Percentiles rank a stretch among this genome's conserved stretches.
These are phyloP conservation scores for Physcia stellaris DNA, from an alignment of 495 filamentous ascomycete genomes.

Conservation along the genomic window DNA sequence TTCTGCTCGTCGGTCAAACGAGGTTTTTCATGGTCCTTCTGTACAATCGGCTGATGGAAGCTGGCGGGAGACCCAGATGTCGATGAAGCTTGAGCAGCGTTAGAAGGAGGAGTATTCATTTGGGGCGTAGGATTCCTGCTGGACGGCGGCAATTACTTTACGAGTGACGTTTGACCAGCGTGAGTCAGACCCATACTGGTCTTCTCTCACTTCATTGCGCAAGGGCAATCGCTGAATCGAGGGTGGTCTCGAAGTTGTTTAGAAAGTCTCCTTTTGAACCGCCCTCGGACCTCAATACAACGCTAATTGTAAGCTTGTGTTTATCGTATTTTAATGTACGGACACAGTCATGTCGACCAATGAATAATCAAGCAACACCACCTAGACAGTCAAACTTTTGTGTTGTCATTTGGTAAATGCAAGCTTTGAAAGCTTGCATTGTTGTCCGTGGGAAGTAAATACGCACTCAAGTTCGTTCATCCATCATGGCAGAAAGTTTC, in stretches of 20 bases:
- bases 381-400: background rate
- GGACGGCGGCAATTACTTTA: background rate
- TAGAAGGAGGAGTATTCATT: background rate
- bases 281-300: too few relatives aligned
- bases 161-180: too few relatives aligned
- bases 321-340: too few relatives aligned
- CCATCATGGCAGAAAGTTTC: conserved; percentile 33
- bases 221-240: too few relatives aligned
- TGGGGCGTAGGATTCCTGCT: background rate
- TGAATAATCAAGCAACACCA: background rate
- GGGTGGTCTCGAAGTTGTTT: too few relatives aligned
- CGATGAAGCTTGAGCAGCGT: background rate
- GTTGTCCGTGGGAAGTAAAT: too few relatives aligned
- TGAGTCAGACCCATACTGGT: too few relatives aligned
- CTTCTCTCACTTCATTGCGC: too few relatives aligned
- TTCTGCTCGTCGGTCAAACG: background rate
- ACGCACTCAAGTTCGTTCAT: too few relatives aligned
- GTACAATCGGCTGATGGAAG: background rate
- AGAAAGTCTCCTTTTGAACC: too few relatives aligned
- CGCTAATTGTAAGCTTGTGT: too few relatives aligned
- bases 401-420: background rate
- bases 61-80: background rate
- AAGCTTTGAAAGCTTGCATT: background rate
- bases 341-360: too few relatives aligned
- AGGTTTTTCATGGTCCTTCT: background rate